Base-by-base conservation (phyloP, 2,329 filamentous ascomycete species). In the Dactylellina sp. region DNA sequence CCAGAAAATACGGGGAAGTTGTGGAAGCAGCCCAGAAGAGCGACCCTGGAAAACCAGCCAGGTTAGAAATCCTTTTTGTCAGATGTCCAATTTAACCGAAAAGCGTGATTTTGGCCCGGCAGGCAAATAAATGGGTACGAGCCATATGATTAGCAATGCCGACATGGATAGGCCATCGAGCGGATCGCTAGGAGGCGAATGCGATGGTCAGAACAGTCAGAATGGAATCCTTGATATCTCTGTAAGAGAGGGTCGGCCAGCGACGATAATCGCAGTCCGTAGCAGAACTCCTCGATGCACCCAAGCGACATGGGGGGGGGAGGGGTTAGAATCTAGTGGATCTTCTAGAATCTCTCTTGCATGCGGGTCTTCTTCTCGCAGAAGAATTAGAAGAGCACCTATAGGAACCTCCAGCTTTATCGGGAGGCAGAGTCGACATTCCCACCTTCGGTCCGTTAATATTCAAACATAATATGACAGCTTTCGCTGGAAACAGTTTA, bases 11-110 rank as follows among this genome's bases (percentile, higher is more conserved):
- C 60, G 68, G 68, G 68, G 68, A 72, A 72, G 63, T 65, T 44
- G 60, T 64, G 46, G 59, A 71, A 64, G 24, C 37, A 71, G 39
- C 59, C 52, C 68, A 65, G 40, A 57, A 39, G 37, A 56, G 37
- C 49, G 56, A 49, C 64, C 64, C 64, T 70, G 64, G 47, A 44
- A 14, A 25, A 11, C 22, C 24, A 9, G 37, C 49, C n/a, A 44
- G 37, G n/a, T 32, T 44, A 56, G 61, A 50, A 61, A 40, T 56
- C 59, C 59, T 71, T 35, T 68, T 63, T 71, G 66, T 71, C 66
- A 72, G 68, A 72, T 50, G 68, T 72, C 37, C 35, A 52, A 72
- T 72, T 72, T 72, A 72, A 64, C 68, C 68, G 68, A 72, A 59
- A 64, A 72, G 60, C 60, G 47, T 72, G 60, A 65, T 65, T 72